Evolutionary conservation across 768 basidiomycete species (phyloP), one percentile per base, ranked within the genome.

Genomic region (Chalciporus chontae): DNA sequence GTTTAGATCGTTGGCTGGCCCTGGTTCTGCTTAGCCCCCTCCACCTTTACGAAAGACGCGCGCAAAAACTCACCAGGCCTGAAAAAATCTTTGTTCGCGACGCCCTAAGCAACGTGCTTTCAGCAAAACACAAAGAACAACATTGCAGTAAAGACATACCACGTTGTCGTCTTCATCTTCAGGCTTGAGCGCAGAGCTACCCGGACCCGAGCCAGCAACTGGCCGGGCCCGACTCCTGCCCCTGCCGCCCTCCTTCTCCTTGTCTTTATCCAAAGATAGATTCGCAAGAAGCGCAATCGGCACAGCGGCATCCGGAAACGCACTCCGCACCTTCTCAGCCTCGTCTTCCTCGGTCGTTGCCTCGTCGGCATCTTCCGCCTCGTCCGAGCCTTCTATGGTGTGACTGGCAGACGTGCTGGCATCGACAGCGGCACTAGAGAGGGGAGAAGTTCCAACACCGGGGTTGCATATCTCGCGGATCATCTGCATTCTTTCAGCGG

Each of bases 71-170:
- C 48, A 84, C 87, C 88, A 42, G 89, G 89, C 77, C 79, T 75
- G 71, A 90, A 92, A 60, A 84, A 92, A 43, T 76, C 80, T 61
- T 81, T 84, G 64, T 87, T 90, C 27, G 90, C 90, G 18, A 90
- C 83, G 18, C 90, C 89, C 85, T 88, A 43, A 43, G 24, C 11
- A 31, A 37, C 44, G 9, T 64, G 45, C 64, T 26, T 1, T 26
- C 26, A 26, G 21, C 39, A 48, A 63, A 44, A 49, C 40, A 29
- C 38, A 32, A 10, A 40, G 8, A 27, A 0, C 18, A 43, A 3
- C 27, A 29, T 19, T 11, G 17, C 10, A 5, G 14, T 44, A 34
- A 9, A 18, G 36, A 70, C 66, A 67, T 73, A 71, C 84, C 54
- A 88, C 78, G 51, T 85, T 80, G 46, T 86, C 77, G 52, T 87